Percentiles rank a stretch among this genome's conserved stretches.
These are phyloP conservation scores for Xylaria scruposa DNA, from an alignment of 495 filamentous ascomycete species.

Conservation along the genomic window DNA sequence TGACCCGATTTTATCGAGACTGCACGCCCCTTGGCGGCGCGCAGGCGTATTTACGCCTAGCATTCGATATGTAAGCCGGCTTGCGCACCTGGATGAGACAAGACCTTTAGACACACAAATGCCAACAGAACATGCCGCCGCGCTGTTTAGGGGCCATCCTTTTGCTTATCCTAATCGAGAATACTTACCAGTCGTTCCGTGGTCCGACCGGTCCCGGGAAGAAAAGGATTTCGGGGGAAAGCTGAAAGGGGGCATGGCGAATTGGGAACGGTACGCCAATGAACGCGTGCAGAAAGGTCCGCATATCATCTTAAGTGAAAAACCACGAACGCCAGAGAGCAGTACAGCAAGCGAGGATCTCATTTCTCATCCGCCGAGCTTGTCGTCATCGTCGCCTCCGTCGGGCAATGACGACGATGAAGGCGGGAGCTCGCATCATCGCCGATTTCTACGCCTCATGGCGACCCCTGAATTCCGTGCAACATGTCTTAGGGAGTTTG, in stretches of 20 bases:
- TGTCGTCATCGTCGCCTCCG: background rate
- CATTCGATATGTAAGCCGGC: constrained; percentile 26
- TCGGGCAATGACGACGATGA: background rate
- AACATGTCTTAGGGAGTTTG: background rate
- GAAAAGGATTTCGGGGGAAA: constrained; percentile 20
- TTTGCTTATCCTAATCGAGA: background rate
- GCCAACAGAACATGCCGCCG: background rate
- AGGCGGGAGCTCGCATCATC: background rate
- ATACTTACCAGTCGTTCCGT: constrained; percentile 5
- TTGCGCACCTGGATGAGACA: constrained; percentile 18
- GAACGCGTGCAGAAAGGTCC: constrained; percentile 28
- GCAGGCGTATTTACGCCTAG: constrained; percentile 10
- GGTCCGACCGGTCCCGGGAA: constrained; percentile 23
- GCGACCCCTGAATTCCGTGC: background rate
- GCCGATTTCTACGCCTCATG: background rate
- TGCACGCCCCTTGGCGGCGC: constrained; percentile 43
- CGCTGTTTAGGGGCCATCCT: background rate
- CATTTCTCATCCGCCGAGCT: background rate
- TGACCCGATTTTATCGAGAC: constrained; percentile 43
- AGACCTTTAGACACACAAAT: background rate
- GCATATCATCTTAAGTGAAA: constrained; percentile 27
- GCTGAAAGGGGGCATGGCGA: constrained; percentile 2
- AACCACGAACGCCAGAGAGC: background rate
- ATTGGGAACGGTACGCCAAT: constrained; percentile 19
- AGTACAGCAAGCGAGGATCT: background rate